Evolutionary conservation across 495 filamentous ascomycete genomes (phyloP), one percentile per base, ranked within the genome.

Genomic region (Penicillium manginii): DNA sequence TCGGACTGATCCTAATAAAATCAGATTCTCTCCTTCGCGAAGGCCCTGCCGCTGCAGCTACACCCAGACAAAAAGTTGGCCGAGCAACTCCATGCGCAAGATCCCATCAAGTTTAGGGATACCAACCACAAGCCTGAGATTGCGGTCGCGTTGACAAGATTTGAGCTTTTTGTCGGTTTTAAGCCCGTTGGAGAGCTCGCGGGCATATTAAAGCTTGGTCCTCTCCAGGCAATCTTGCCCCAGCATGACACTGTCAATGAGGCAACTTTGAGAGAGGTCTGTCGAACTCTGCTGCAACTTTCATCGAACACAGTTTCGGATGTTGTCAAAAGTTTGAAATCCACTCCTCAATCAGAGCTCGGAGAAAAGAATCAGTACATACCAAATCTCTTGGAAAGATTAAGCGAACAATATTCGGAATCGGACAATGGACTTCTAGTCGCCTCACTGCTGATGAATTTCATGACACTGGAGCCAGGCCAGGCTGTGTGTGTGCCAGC

Each of bases 71-170:
- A 87, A 60, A 65, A 74, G 1, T 79, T 92, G 9, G 81, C 88
- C 0, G 66, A 75, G n/a, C 74, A 85, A 59, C 78, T 91, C 8
- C 85, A 90, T 70, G 61, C 76, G 50, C 58, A 82, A 58, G 80
- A 91, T 60, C 84, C 88, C 3, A 64, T 83, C 3, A 78, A 81
- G 49, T 92, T 91, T 65, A 82, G 81, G 4, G 88, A 93, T 60
- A 70, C 79, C n/a, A 92, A 92, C 66, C 87, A 92, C 71, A 92
- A 92, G 69, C 89, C 89, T 4, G 89, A 93, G 65, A 92, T 92
- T 43, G 88, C 88, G 2, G 73, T 92, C 15, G 87, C 88, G 0
- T 68, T 92, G 0, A 78, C 82, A 18, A 79, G 83, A 22, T 92
- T 92, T 63, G 88, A 91, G 65, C 82, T 88, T 0, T 92, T 92